A percentile compares a stretch with the other conserved stretches of the same genome.
Evolutionary conservation across 352 stramenopile species (phyloP).

Genomic region (Peronosclerospora sorghi): DNA sequence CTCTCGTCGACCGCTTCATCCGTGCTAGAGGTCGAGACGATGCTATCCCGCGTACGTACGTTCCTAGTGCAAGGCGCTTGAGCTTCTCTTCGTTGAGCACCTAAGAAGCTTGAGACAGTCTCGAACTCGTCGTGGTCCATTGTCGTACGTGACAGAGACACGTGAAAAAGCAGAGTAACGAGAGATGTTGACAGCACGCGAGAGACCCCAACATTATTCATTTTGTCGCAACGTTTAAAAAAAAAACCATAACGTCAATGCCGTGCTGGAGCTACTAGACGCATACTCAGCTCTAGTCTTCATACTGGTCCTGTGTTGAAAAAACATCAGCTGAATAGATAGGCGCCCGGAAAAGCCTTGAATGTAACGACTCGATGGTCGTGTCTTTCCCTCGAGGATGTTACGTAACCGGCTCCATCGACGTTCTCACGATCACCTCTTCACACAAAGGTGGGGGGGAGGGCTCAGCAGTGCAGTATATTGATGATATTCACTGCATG

Average conservation of each 20-base stretch:
- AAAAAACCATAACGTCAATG: conserved; percentile 7
- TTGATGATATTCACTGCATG: no score
- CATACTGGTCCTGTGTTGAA: no score
- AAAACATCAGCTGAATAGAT: not conserved
- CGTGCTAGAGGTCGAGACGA: conserved; percentile 2
- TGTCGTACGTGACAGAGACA: not conserved
- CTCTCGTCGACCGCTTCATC: conserved; percentile 2
- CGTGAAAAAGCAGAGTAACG: conserved; percentile 11
- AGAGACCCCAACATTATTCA: not conserved
- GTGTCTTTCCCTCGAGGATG: conserved; percentile 7
- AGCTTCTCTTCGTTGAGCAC: not conserved
- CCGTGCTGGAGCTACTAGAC: not conserved
- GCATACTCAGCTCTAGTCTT: no score
- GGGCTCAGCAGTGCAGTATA: no score
- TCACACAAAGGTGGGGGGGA: not conserved
- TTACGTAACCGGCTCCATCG: conserved; percentile 4
- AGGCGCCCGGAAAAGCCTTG: not conserved
- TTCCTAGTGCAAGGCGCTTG: not conserved
- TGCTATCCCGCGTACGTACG: conserved; percentile 9
- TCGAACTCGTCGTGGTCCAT: not conserved
- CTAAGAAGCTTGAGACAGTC: conserved; percentile 19
- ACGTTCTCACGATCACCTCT: not conserved
- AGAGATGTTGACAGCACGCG: not conserved
- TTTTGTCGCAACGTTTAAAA: conserved; percentile 17
- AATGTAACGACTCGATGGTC: conserved; percentile 6